Conservation (phyloP, 495 filamentous ascomycete species). For the Neurospora tetraspora region DNA sequence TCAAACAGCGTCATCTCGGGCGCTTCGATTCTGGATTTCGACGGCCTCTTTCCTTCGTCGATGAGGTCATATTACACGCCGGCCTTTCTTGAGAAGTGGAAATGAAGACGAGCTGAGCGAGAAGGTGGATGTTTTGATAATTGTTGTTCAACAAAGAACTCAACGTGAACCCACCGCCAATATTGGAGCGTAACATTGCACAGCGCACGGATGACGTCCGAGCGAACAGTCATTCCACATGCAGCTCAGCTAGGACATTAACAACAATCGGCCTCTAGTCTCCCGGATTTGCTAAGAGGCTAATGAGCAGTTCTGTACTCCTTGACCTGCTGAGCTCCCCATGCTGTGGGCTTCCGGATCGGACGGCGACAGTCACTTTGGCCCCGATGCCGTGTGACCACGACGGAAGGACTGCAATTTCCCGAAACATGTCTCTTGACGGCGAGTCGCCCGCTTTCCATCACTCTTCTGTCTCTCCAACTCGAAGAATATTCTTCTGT, state of each 20-base stretch:
- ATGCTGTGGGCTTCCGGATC: background rate
- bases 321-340: background rate
- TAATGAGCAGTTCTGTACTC: background rate
- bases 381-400: background rate
- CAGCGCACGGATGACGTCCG: background rate
- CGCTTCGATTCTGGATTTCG: background rate
- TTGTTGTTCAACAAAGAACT: background rate
- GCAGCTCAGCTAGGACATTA: background rate
- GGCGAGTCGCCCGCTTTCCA: background rate
- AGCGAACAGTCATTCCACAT: background rate
- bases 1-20: background rate
- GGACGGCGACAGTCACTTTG: background rate
- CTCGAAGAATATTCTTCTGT: background rate
- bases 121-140: background rate
- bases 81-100: background rate
- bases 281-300: background rate
- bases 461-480: background rate
- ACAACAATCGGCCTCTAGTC: background rate
- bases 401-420: background rate
- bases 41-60: background rate
- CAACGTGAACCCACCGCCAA: background rate
- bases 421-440: background rate
- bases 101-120: background rate
- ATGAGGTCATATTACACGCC: background rate
- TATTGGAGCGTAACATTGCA: background rate